phyloP scores from a whole-genome alignment of 257 asterid species.

The Primulina huaijiensis region DNA sequence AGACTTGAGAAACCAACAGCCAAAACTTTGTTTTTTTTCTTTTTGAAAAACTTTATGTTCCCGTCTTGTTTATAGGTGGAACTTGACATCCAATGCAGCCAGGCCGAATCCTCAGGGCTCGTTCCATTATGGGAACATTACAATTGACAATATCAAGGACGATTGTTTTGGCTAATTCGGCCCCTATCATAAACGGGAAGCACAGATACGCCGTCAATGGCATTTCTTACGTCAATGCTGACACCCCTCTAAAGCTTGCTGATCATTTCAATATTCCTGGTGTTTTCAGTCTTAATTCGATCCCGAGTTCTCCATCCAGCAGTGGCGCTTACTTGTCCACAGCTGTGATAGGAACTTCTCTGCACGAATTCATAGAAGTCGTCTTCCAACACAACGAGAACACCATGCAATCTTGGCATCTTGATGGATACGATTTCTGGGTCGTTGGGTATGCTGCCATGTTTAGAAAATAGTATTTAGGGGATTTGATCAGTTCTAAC shows the following conservation, averaged over 20 bases:
- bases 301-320: constrained; percentile 57
- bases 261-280: constrained; percentile 86
- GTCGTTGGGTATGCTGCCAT: constrained; percentile 64
- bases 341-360: constrained; percentile 64
- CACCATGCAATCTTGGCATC: constrained; percentile 77
- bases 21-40: neutral
- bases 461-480: neutral
- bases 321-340: constrained; percentile 44
- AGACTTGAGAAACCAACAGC: neutral
- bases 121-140: constrained; percentile 76
- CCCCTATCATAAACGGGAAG: constrained; percentile 66
- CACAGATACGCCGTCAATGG: constrained; percentile 81
- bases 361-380: constrained; percentile 78
- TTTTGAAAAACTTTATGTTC: neutral
- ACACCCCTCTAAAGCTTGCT: constrained; percentile 93
- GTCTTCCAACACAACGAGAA: constrained; percentile 73
- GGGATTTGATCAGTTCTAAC: constrained; percentile 17
- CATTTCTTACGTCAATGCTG: constrained; percentile 61
- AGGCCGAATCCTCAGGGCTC: constrained; percentile 99
- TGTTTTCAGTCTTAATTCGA: constrained; percentile 61
- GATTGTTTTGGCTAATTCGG: constrained; percentile 71
- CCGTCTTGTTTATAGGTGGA: constrained; percentile 62
- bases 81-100: constrained; percentile 91
- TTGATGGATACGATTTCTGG: constrained; percentile 98
- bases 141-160: constrained; percentile 58